Percentiles rank a stretch among this genome's conserved stretches.
Conservation (phyloP, 139 green algal species). For the Limnomonas spitsbergensis region DNA sequence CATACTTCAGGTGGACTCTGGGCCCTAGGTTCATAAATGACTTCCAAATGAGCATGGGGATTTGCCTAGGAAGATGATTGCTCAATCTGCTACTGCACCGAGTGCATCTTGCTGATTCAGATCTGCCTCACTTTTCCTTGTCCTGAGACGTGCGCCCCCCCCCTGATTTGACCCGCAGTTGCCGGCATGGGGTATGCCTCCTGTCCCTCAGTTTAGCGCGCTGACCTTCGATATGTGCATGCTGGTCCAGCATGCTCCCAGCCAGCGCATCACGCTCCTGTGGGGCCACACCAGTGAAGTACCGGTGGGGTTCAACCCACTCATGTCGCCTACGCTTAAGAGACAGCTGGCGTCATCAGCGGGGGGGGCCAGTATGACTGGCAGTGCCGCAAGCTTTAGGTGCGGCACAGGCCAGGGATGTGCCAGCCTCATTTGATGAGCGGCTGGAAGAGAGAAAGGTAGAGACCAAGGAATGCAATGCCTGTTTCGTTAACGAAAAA, state of each 20-base stretch:
- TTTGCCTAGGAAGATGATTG: no score
- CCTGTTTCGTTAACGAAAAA: no score
- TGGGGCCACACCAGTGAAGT: constrained; percentile 27
- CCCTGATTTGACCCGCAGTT: constrained; percentile 15
- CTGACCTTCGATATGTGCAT: constrained; percentile 33
- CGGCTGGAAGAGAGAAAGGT: no score
- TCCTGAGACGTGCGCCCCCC: no score
- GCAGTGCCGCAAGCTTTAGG: background rate
- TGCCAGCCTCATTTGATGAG: no score
- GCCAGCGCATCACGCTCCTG: constrained; percentile 19
- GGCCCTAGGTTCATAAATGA: no score
- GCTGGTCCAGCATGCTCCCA: constrained; percentile 16
- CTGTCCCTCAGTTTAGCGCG: constrained; percentile 27
- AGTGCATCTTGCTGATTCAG: no score
- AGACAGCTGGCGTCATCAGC: constrained; percentile 23
- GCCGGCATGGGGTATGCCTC: constrained; percentile 23
- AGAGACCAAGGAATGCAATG: no score
- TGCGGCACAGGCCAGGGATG: no score
- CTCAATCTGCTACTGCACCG: no score
- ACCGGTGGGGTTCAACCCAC: constrained; percentile 36
- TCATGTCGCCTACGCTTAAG: constrained; percentile 35
- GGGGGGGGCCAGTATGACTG: background rate
- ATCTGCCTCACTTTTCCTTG: no score
- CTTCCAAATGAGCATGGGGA: no score
- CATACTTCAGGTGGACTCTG: constrained; percentile 5